Conservation (phyloP, 2,329 filamentous ascomycete species). For the Calonectria pseudoreteaudii region DNA sequence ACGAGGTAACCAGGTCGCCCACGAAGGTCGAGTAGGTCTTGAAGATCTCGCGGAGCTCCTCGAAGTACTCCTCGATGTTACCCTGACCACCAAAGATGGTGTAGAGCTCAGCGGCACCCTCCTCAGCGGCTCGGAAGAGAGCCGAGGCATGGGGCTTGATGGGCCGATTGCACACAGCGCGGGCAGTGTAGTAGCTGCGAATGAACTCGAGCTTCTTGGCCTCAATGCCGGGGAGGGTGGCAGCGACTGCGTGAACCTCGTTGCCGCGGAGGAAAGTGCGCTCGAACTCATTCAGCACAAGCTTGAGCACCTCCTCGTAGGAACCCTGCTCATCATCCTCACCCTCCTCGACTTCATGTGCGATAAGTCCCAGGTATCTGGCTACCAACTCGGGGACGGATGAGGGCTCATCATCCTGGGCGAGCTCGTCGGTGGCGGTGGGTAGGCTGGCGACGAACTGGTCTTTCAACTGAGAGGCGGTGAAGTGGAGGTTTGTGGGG, state of each 20-base stretch:
- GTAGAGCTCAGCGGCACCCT: constrained; percentile 87
- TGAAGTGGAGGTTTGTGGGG: constrained; percentile 95
- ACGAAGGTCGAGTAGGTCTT: constrained; percentile 92
- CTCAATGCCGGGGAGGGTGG: constrained; percentile 87
- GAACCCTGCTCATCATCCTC: constrained; percentile 91
- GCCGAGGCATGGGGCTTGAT: constrained; percentile 96
- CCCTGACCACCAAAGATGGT: constrained; percentile 97
- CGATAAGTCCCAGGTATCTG: constrained; percentile 91
- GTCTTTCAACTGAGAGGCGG: constrained; percentile 93
- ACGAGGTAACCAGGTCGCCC: constrained; percentile 82
- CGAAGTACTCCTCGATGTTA: constrained; percentile 99
- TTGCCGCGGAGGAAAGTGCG: constrained; percentile 94
- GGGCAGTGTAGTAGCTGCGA: constrained; percentile 90
- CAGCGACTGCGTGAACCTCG: constrained; percentile 92
- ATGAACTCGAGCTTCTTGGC: constrained; percentile 93
- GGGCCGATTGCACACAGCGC: constrained; percentile 83
- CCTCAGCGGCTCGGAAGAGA: constrained; percentile 86
- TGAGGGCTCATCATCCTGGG: constrained; percentile 98
- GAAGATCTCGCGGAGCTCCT: constrained; percentile 93
- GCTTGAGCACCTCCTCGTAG: constrained; percentile 91
- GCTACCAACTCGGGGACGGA: constrained; percentile 93
- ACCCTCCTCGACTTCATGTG: constrained; percentile 88
- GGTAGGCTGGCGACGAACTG: constrained; percentile 88
- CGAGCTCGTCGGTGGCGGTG: constrained; percentile 93
- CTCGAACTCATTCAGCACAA: constrained; percentile 96